Evolutionary conservation across 495 filamentous ascomycete genomes (phyloP), one percentile per base, ranked within the genome.

Genomic region (Choiromyces venosus): DNA sequence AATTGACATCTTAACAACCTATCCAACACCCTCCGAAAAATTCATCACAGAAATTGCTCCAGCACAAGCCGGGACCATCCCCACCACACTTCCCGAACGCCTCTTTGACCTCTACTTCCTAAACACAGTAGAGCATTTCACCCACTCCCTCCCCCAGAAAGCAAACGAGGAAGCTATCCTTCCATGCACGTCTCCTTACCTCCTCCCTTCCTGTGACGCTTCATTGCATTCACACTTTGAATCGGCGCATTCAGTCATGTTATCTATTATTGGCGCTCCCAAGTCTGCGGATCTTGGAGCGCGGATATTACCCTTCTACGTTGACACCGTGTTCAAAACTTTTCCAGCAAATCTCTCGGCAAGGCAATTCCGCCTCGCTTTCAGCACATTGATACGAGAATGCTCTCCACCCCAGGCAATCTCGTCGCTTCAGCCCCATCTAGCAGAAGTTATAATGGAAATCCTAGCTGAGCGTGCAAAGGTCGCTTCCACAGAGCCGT

Each of bases 331-430:
- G 0, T 94, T 97, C 83, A 85, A 88, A 81, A 87, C 91, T 12
- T 99, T 97, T 83, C 96, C 95, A 3, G 77, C 85, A 8, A 91
- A 91, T 74, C 88, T 99, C 21, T 94, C 93, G 1, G 87, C 90
- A 4, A 88, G 93, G 9, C 95, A 99, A 84, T 98, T 99, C 84
- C 89, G 94, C 46, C 87, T 98, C 21, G 95, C 94, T 35, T 94
- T 97, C 86, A 93, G 92, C 81, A 94, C 93, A 10, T 84, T 98
- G 68, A 88, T 97, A 77, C 89, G 90, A 77, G 89, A 97, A 69
- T 88, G 92, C n/a, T 89, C 91, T 3, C 93, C 94, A 33, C 94
- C 95, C 0, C 91, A 89, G 40, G 87, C 87, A 21, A 84, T 97
- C 42, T 87, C 91, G 21, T 88, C 86, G 66, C 86, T 83, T 10